Evolutionary conservation across 352 stramenopile species (phyloP), one percentile per base, ranked within the genome.

Genomic region (Pythium sp.): DNA sequence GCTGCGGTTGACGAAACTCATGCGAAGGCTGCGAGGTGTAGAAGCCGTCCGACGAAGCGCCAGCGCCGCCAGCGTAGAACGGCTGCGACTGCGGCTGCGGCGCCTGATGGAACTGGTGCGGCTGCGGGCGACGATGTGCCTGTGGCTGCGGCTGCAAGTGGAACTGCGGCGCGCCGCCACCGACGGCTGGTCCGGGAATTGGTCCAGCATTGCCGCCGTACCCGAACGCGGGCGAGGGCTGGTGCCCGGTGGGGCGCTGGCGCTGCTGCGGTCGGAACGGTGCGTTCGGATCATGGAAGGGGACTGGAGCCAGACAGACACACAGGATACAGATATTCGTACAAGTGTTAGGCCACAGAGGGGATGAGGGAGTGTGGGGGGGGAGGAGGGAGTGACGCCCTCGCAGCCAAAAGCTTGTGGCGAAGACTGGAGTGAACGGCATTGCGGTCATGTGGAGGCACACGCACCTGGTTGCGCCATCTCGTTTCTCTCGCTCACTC

Each of bases 211-310:
- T 65, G 7, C 32, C 28, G 0, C n/a, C 47, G 53, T 68, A 73
- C 36, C 46, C 47, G 38, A 73, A 73, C 8, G 38, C 49, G 1
- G 63, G 64, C 3, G 65, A 78, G 68, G 67, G 78, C n/a, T 70
- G 46, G 30, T 70, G 54, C 24, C 53, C 57, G 22, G 55, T 58
- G 53, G 81, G 75, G 1, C 76, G 75, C 74, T 84, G 79, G 14
- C 73, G 80, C 59, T 84, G 72, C 67, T 74, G 57, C 26, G 59
- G 30, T 28, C 58, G 75, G 67, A 75, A 82, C 30, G 77, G 75
- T 43, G 72, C 80, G 60, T 81, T 89, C 2, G 77, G 72, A 28
- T 89, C 85, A 57, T 76, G 78, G 68, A 91, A 91, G 5, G 81
- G 80, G 5, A 84, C 84, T 91, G 47, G 4, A 22, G 18, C 11